Evolutionary conservation across 2,329 filamentous ascomycete species (phyloP).

Genomic region (Sporothrix humicola): DNA sequence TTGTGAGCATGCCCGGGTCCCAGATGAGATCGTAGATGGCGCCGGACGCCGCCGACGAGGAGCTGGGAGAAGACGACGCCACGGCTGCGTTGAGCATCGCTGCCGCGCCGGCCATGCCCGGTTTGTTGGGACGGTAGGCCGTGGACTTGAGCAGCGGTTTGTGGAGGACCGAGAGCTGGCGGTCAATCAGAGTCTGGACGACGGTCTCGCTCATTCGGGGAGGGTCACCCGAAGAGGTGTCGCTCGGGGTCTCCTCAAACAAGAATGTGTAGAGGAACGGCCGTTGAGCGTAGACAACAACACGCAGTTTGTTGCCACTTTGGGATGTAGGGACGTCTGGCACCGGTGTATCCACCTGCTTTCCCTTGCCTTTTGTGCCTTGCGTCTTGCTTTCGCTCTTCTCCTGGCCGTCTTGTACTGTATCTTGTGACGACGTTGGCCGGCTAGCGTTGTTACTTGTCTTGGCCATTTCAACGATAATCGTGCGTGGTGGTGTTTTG

Average conservation of each 20-base stretch:
- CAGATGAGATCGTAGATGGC: constrained; percentile 68
- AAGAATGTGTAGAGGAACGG: constrained; percentile 81
- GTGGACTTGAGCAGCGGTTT: constrained; percentile 64
- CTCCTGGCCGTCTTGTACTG: not conserved
- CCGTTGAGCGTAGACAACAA: constrained; percentile 73
- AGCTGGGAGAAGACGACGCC: not conserved
- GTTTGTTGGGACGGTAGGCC: constrained; percentile 60
- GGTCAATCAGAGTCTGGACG: constrained; percentile 32
- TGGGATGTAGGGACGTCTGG: not conserved
- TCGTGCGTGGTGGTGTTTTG: constrained; percentile 61
- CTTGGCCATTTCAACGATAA: constrained; percentile 66
- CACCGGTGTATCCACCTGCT: constrained; percentile 42
- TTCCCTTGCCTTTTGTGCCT: constrained; percentile 29
- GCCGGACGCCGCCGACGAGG: constrained; percentile 35
- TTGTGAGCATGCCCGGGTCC: constrained; percentile 61
- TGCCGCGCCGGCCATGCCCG: constrained; percentile 43
- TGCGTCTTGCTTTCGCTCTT: not conserved
- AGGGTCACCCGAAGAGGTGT: not conserved
- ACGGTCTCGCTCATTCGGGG: not conserved
- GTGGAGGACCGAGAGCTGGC: constrained; percentile 63
- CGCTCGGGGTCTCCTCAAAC: constrained; percentile 63
- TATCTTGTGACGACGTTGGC: not conserved
- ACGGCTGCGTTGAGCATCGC: constrained; percentile 25
- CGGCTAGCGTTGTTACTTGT: constrained; percentile 30
- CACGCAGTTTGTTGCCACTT: constrained; percentile 67